These are phyloP conservation scores for Sporobolomyces roseus DNA, from an alignment of 768 basidiomycete genomes.

Conservation along the genomic window DNA sequence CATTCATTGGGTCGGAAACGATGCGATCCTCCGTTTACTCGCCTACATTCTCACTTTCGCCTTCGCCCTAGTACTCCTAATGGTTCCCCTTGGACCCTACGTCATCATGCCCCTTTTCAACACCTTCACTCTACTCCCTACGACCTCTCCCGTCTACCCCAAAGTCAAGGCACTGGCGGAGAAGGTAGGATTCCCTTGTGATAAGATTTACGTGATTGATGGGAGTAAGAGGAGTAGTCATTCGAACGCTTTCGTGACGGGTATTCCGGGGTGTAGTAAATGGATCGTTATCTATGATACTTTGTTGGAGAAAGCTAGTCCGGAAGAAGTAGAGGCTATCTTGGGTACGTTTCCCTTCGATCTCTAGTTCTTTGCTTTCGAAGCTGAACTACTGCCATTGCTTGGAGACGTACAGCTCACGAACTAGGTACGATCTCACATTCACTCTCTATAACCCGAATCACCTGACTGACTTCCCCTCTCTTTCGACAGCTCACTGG, in stretches of 20 bases:
- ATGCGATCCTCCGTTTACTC: slow-evolving; percentile 51
- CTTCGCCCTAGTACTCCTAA: slow-evolving; percentile 64
- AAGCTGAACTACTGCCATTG: neutral
- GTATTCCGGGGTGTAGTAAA: neutral
- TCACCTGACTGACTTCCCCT: slow-evolving; percentile 4
- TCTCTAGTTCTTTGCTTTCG: neutral
- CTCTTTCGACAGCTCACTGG: slow-evolving; percentile 95
- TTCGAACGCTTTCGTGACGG: slow-evolving; percentile 61
- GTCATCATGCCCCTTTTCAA: slow-evolving; percentile 96
- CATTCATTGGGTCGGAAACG: slow-evolving; percentile 78
- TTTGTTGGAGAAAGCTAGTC: slow-evolving; percentile 80
- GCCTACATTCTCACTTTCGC: slow-evolving; percentile 91
- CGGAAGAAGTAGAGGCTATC: slow-evolving; percentile 95
- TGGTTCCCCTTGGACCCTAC: slow-evolving; percentile 61
- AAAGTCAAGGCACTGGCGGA: slow-evolving; percentile 65
- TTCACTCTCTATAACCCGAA: neutral
- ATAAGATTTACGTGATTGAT: slow-evolving; percentile 92
- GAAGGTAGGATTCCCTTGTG: slow-evolving; percentile 86
- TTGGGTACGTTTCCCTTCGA: slow-evolving; percentile 55
- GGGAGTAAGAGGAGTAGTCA: slow-evolving; percentile 93
- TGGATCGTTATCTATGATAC: slow-evolving; percentile 83
- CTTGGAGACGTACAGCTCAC: neutral
- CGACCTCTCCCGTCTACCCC: slow-evolving; percentile 56
- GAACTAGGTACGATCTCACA: slow-evolving; percentile 1
- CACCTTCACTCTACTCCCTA: slow-evolving; percentile 79